Evolutionary conservation across 495 filamentous ascomycete genomes (phyloP).

Genomic region (Articulospora tetracladia): DNA sequence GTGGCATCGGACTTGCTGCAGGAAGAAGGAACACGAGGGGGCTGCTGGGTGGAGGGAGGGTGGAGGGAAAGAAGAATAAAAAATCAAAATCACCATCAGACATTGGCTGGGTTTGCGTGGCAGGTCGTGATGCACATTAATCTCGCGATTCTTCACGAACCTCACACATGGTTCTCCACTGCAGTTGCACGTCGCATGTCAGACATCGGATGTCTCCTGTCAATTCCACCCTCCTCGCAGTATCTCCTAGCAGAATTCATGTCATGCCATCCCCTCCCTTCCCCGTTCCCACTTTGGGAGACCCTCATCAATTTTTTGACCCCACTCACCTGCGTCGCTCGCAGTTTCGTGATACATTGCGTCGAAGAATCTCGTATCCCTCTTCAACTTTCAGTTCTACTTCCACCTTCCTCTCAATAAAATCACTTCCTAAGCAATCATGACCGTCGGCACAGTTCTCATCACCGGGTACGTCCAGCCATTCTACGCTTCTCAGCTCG

Average conservation of each 20-base stretch:
- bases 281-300: background rate
- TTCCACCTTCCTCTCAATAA: conserved; percentile 2
- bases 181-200: background rate
- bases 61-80: too few species aligned
- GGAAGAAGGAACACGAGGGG: too few species aligned
- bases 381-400: conserved; percentile 1
- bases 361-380: background rate
- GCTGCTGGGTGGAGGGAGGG: too few species aligned
- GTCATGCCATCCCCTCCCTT: background rate
- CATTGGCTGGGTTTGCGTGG: too few species aligned
- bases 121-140: too few species aligned
- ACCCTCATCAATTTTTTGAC: background rate
- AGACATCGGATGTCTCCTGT: background rate
- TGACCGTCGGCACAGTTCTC: conserved; percentile 82
- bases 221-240: background rate
- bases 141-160: too few species aligned
- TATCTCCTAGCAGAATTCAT: too few species aligned
- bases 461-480: conserved; percentile 73
- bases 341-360: conserved; percentile 1
- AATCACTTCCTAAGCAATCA: conserved; percentile 36
- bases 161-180: too few species aligned
- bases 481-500: background rate
- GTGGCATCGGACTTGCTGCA: too few species aligned
- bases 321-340: background rate
- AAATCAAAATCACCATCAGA: too few species aligned